Conservation (phyloP, 1,139 yeast species). For the Magnusiomyces suaveolens region DNA sequence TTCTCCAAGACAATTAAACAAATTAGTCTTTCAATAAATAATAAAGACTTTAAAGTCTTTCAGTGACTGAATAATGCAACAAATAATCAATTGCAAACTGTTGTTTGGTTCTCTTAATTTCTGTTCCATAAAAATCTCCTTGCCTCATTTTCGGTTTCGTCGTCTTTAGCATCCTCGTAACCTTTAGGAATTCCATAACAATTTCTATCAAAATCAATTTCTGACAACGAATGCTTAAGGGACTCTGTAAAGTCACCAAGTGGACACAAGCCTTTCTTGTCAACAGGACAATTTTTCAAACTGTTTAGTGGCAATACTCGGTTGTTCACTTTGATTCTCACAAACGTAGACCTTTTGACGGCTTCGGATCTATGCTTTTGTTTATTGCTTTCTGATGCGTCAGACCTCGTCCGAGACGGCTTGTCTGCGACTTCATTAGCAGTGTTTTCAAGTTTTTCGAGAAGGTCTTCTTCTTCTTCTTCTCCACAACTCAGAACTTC, state of each 20-base stretch:
- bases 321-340: slow-evolving; percentile 34
- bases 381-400: slow-evolving; percentile 13
- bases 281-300: slow-evolving; percentile 30
- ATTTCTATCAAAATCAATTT: slow-evolving; percentile 28
- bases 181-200: slow-evolving; percentile 27
- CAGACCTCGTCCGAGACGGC: no score
- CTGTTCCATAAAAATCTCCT: background rate
- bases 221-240: slow-evolving; percentile 27
- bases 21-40: no score
- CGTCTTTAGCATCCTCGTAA: background rate
- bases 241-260: slow-evolving; percentile 30
- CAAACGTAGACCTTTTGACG: slow-evolving; percentile 14
- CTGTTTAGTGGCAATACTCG: slow-evolving; percentile 34
- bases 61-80: no score
- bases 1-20: no score
- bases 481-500: slow-evolving; percentile 34
- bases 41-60: no score
- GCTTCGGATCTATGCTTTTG: no score
- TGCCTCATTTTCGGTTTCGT: background rate
- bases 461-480: slow-evolving; percentile 8
- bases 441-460: background rate
- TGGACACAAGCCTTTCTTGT: slow-evolving; percentile 33
- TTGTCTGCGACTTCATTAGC: background rate
- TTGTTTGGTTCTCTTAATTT: no score
- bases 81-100: no score